Evolutionary conservation across 2,329 filamentous ascomycete genomes (phyloP), one percentile per base, ranked within the genome.

Genomic region (Aspergillus felis): DNA sequence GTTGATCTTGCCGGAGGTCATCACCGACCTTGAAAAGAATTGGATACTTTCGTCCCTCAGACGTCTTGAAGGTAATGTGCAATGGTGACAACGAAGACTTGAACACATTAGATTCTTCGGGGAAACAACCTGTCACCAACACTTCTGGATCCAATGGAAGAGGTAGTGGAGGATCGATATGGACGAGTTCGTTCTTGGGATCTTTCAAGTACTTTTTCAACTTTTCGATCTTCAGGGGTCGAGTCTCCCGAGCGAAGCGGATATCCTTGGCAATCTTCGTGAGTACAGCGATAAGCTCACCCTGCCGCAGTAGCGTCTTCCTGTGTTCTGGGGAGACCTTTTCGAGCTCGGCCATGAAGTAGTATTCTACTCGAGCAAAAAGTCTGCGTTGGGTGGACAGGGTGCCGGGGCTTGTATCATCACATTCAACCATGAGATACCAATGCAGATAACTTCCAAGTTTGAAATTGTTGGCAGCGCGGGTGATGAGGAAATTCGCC

Each of bases 371-470:
- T 66, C 93, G 92, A 28, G 90, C 88, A 74, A 96, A 99, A 20
- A 97, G 86, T 61, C 90, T 90, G 49, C 90, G 88, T 69, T 93
- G 89, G 56, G 87, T 86, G 4, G 85, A 81, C 24, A 86, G 83
- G 65, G 92, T 90, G 47, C 91, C 88, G 3, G 86, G 85, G 63
- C 89, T 92, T 42, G 77, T 75, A 71, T 97, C 93, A 65, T 95
- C 91, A 65, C 92, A 95, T 76, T 99, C 95, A 1, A 99, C 94
- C 87, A 97, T 97, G 2, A 99, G 82, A 73, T 97, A 99, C 94
- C 94, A 99, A 73, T 97, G 91, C 54, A 99, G 85, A 75, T 95
- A 96, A 71, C 96, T 99, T 29, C 93, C 94, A 1, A 99, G 82
- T 58, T 89, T 88, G 68, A 97, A 90, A 69, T 96, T 97, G 60